A percentile compares a stretch with the other conserved stretches of the same genome.
Evolutionary conservation across 2,329 filamentous ascomycete species (phyloP).

Genomic region (Talaromyces atroroseus): DNA sequence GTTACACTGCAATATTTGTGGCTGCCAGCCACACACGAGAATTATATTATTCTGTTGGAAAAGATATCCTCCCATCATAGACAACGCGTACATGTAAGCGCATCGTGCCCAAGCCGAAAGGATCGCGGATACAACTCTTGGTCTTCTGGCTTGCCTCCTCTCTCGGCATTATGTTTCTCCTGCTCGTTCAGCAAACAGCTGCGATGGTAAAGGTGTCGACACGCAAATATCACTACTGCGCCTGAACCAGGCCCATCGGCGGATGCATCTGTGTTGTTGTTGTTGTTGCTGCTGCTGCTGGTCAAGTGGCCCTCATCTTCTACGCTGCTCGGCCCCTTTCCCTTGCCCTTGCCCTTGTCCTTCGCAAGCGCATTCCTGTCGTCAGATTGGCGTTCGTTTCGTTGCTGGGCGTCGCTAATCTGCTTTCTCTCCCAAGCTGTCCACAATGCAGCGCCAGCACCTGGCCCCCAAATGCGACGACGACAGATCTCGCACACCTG

Average conservation of each 20-base stretch:
- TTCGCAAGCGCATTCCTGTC: constrained; percentile 25
- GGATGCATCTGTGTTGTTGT: not conserved
- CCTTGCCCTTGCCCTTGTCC: constrained; percentile 41
- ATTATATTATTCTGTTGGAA: not conserved
- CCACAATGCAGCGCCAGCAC: constrained; percentile 70
- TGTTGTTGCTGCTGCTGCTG: constrained; percentile 6
- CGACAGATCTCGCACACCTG: constrained; percentile 86
- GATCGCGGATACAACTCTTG: not conserved
- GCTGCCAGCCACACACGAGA: not conserved
- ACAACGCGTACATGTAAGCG: constrained; percentile 33
- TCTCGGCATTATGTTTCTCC: constrained; percentile 20
- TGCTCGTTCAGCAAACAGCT: constrained; percentile 35
- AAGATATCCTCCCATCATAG: constrained; percentile 22
- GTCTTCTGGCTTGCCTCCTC: constrained; percentile 2
- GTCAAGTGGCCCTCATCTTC: constrained; percentile 15
- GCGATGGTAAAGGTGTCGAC: constrained; percentile 46
- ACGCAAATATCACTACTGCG: constrained; percentile 43
- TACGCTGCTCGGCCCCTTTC: constrained; percentile 28
- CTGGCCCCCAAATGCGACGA: constrained; percentile 80
- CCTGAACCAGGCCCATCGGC: constrained; percentile 11
- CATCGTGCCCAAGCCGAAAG: constrained; percentile 16
- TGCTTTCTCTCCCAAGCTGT: constrained; percentile 69
- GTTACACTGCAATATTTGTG: constrained; percentile 8
- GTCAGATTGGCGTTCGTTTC: constrained; percentile 25
- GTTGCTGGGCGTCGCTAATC: constrained; percentile 27